Evolutionary conservation across 495 filamentous ascomycete genomes (phyloP), one percentile per base, ranked within the genome.

Genomic region (Penicillium mononematosum): DNA sequence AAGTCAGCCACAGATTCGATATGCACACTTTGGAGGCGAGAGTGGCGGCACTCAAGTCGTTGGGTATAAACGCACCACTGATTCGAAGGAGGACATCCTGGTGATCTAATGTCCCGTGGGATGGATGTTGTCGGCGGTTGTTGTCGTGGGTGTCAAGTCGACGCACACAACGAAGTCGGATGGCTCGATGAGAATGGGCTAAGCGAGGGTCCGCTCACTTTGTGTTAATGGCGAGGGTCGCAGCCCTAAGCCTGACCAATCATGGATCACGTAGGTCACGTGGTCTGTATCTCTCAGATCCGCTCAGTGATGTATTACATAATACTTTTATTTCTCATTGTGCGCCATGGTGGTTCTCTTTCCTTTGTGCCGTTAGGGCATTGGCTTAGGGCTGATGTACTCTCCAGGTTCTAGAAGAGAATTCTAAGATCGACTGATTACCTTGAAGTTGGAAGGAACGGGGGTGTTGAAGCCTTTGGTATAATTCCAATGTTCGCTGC

Each of bases 51-150:
- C 27, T 48, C 46, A 41, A 43, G 43, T 45, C 46, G 54, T 48
- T 50, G 38, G 55, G 25, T 46, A 58, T 56, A 41, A 76, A 93
- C 91, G 82, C 84, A 97, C 90, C 81, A 96, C 91, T 79, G 88
- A 83, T 81, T 98, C 93, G 82, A 95, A 96, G 76, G 89, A 85
- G 82, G 93, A 96, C 93, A 97, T 98, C 82, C 83, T 96, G 89
- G 81, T 83, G 64, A 72, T 70, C 69, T 69, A 67, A 70, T 70
- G 69, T 75, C 72, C 67, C 72, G 67, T 67, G 67, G 68, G 66
- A 69, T 71, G 69, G 69, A 72, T 62, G 72, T 78, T 76, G 75
- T 76, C 73, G 75, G 73, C 73, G 73, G 72, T 77, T 75, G 74
- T 78, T 76, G 75, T 77, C 74, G 75, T 75, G 69, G 72, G 69